These are phyloP conservation scores for Leavenworthia alabamica DNA, from an alignment of 345 rosid species.

Conservation along the genomic window DNA sequence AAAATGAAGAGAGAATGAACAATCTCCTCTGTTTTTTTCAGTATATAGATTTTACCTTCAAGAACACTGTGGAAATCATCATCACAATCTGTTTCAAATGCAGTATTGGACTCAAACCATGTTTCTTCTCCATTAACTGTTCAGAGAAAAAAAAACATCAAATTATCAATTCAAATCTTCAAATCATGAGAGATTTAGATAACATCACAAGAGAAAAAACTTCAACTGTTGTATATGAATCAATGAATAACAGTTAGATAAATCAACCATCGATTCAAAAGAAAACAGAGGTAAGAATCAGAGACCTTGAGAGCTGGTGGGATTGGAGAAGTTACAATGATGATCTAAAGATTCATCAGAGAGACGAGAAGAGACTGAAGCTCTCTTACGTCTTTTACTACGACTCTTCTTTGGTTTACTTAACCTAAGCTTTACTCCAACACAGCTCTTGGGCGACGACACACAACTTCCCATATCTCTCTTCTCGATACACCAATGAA, in stretches of 20 bases:
- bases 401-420: conserved; percentile 28
- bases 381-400: conserved; percentile 32
- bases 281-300: neutral
- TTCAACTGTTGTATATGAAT: no score
- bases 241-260: no score
- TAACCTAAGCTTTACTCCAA: conserved; percentile 24
- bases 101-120: conserved; percentile 51
- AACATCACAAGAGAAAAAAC: no score
- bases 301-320: conserved; percentile 30
- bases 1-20: neutral
- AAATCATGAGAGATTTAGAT: no score
- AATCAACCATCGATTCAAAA: no score
- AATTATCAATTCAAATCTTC: no score
- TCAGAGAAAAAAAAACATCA: neutral
- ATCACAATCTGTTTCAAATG: conserved; percentile 52
- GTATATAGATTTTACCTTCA: conserved; percentile 55
- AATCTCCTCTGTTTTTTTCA: no score
- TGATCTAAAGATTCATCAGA: conserved; percentile 30
- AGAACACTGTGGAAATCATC: conserved; percentile 56
- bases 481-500: no score
- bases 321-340: conserved; percentile 24
- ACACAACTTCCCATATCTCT: conserved; percentile 34
- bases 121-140: conserved; percentile 40
- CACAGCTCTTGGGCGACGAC: conserved; percentile 33
- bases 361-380: no score